Evolutionary conservation across 768 basidiomycete species (phyloP).

Genomic region (Boletus rubescentipes): DNA sequence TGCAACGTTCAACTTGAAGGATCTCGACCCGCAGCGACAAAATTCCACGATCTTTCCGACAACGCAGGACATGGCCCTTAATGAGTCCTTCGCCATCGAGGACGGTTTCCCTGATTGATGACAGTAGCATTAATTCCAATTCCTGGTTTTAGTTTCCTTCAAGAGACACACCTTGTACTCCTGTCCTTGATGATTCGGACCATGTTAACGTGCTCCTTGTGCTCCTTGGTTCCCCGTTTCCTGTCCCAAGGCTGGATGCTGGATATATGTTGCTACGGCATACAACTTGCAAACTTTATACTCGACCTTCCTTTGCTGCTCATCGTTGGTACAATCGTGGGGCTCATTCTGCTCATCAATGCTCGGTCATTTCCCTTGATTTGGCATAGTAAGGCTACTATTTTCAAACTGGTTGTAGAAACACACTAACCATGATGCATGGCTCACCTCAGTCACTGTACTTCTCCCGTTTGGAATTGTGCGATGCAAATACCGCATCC

Average conservation of each 20-base stretch:
- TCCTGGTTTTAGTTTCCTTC: neutral
- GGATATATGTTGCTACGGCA: neutral
- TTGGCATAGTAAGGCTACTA: slow-evolving; percentile 14
- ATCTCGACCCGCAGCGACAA: neutral
- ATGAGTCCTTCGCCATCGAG: neutral
- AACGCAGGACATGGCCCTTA: neutral
- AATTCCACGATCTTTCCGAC: neutral
- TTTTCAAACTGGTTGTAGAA: neutral
- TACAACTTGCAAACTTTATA: neutral
- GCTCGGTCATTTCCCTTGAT: slow-evolving; percentile 11
- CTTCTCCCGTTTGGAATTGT: slow-evolving; percentile 13
- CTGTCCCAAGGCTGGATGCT: neutral
- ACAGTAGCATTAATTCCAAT: no score
- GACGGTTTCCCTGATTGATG: neutral
- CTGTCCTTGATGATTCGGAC: neutral
- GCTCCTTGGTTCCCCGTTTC: slow-evolving; percentile 1
- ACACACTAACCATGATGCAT: neutral
- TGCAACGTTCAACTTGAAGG: neutral
- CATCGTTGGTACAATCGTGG: slow-evolving; percentile 1
- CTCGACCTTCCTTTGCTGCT: neutral
- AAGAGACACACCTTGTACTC: neutral
- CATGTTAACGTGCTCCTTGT: slow-evolving; percentile 1
- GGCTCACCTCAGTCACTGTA: neutral
- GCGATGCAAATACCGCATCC: slow-evolving; percentile 6
- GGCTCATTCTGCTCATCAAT: slow-evolving; percentile 12